A percentile compares a stretch with the other conserved stretches of the same genome.
Evolutionary conservation across 805 yeast genomes (phyloP).

Genomic region (Candida palmyrensis): DNA sequence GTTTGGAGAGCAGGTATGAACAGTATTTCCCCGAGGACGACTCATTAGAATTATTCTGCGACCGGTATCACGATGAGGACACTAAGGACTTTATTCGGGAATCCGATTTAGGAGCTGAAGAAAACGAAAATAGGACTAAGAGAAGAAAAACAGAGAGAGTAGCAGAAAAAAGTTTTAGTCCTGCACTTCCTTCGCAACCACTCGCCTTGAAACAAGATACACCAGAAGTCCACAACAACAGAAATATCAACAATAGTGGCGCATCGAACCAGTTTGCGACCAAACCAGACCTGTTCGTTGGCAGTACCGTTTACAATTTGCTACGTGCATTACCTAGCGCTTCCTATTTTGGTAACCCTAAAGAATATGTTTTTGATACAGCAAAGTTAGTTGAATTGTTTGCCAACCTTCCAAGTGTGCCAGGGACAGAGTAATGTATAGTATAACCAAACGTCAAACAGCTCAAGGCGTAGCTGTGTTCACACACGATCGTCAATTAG

Average conservation of each 20-base stretch:
- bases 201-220: slow-evolving; percentile 5
- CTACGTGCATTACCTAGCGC: slow-evolving; percentile 59
- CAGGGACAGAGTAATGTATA: slow-evolving; percentile 3
- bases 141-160: slow-evolving; percentile 8
- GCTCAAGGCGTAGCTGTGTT: too few relatives aligned
- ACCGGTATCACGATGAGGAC: slow-evolving; percentile 32
- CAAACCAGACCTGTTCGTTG: slow-evolving; percentile 28
- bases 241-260: slow-evolving; percentile 1
- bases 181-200: slow-evolving; percentile 11
- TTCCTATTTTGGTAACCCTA: slow-evolving; percentile 42
- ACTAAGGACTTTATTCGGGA: slow-evolving; percentile 31
- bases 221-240: background rate
- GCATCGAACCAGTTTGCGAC: background rate
- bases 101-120: slow-evolving; percentile 28
- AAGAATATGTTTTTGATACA: slow-evolving; percentile 50
- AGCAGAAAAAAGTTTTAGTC: slow-evolving; percentile 12
- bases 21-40: slow-evolving; percentile 62
- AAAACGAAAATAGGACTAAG: slow-evolving; percentile 10
- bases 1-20: slow-evolving; percentile 61
- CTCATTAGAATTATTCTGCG: slow-evolving; percentile 29
- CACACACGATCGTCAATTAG: too few relatives aligned
- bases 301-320: slow-evolving; percentile 35
- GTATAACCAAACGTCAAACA: background rate
- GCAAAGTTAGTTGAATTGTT: slow-evolving; percentile 44
- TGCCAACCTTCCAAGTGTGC: slow-evolving; percentile 24